These are phyloP conservation scores for Diplodia seriata DNA, from an alignment of 2,329 filamentous ascomycete genomes.

Conservation along the genomic window DNA sequence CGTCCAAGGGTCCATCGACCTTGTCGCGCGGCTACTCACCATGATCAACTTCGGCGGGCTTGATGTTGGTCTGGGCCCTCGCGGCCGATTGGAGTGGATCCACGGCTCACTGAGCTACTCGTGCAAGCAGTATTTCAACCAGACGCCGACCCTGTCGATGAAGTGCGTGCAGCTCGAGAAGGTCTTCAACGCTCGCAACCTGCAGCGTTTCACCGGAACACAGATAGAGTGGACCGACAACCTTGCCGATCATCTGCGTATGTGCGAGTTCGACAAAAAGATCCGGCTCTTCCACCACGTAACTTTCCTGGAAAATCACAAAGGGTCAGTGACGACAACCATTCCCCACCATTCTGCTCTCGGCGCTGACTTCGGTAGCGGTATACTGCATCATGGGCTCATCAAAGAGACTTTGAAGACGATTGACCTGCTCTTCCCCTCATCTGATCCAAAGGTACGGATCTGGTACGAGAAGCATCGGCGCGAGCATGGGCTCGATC, in stretches of 20 bases:
- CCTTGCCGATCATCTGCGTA: conserved; percentile 51
- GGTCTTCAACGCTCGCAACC: conserved; percentile 36
- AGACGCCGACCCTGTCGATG: conserved; percentile 10
- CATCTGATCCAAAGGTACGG: conserved; percentile 37
- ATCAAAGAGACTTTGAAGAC: conserved; percentile 50
- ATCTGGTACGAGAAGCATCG: conserved; percentile 39
- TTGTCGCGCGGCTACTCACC: conserved; percentile 18
- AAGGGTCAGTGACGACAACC: conserved; percentile 25
- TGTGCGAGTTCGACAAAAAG: conserved; percentile 49
- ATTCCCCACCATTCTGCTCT: not conserved
- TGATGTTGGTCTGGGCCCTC: not conserved
- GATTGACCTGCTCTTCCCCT: conserved; percentile 49
- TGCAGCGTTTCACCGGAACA: conserved; percentile 48
- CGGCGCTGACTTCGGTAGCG: conserved; percentile 34
- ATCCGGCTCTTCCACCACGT: conserved; percentile 53
- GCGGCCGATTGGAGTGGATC: conserved; percentile 4
- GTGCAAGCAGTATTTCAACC: conserved; percentile 5
- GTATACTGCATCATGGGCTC: conserved; percentile 42
- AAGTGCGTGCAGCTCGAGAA: conserved; percentile 21
- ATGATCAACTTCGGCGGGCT: not conserved
- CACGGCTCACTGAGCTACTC: not conserved
- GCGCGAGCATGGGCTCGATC: conserved; percentile 39
- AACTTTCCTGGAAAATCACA: conserved; percentile 46
- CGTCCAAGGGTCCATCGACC: not conserved
- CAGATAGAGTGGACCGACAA: conserved; percentile 50